phyloP scores from a whole-genome alignment of 495 filamentous ascomycete genomes.

The Mytilinidion resinicola region DNA sequence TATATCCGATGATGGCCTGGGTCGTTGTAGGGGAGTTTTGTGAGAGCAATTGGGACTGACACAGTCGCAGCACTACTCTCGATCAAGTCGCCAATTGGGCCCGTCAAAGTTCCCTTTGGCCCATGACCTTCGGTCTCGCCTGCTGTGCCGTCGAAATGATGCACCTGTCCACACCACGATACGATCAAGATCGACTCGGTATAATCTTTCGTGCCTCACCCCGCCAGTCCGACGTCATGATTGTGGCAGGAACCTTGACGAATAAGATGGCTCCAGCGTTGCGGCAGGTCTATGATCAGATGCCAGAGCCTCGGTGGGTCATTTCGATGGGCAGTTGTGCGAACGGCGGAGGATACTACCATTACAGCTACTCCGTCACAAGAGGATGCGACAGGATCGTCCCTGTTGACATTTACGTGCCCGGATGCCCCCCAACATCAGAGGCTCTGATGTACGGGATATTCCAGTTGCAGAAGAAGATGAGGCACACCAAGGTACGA shows the following conservation, averaged over 20 bases:
- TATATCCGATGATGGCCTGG: too few relatives aligned
- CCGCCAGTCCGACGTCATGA: constrained; percentile 96
- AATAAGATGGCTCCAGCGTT: constrained; percentile 98
- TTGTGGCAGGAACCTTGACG: constrained; percentile 89
- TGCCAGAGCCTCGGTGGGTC: constrained; percentile 93
- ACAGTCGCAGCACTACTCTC: constrained; percentile 65
- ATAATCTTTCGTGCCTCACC: constrained; percentile 97
- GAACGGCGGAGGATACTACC: constrained; percentile 91
- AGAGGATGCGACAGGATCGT: constrained; percentile 86
- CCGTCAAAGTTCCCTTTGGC: constrained; percentile 88
- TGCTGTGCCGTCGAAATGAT: constrained; percentile 99
- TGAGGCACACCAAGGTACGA: constrained; percentile 55
- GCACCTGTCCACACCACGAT: constrained; percentile 91
- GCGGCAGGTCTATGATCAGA: constrained; percentile 94
- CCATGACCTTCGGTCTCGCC: constrained; percentile 95
- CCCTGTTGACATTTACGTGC: constrained; percentile 88
- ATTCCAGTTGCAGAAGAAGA: constrained; percentile 80
- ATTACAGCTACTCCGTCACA: constrained; percentile 85
- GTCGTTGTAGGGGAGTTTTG: not conserved
- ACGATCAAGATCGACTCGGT: constrained; percentile 91
- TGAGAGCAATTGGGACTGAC: not conserved
- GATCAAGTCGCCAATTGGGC: constrained; percentile 94
- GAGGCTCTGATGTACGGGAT: constrained; percentile 88
- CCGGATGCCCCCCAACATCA: constrained; percentile 82
- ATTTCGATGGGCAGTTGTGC: constrained; percentile 88